These are phyloP conservation scores for Cladobotryum mycophilum DNA, from an alignment of 2,329 filamentous ascomycete genomes.

Conservation along the genomic window DNA sequence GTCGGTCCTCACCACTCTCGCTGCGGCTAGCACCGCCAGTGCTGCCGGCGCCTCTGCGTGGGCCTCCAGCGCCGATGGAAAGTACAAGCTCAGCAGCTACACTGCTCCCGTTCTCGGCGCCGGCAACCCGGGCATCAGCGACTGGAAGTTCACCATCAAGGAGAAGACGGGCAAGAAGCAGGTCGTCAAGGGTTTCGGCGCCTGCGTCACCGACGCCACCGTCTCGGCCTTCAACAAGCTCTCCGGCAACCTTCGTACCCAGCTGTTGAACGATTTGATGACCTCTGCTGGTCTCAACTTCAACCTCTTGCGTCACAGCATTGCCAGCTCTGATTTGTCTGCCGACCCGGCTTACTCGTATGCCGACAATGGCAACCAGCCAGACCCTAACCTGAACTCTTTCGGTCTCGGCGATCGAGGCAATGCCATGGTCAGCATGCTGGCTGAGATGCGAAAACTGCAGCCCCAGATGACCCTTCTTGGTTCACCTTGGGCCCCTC, in stretches of 20 bases:
- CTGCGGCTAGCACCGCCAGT: slow-evolving; percentile 5
- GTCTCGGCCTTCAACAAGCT: slow-evolving; percentile 33
- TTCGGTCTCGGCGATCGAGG: slow-evolving; percentile 35
- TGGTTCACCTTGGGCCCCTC: slow-evolving; percentile 34
- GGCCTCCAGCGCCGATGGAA: slow-evolving; percentile 30
- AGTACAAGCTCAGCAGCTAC: slow-evolving; percentile 28
- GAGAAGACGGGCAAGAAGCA: slow-evolving; percentile 32
- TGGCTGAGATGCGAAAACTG: slow-evolving; percentile 29
- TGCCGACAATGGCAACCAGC: slow-evolving; percentile 21
- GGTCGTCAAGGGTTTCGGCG: slow-evolving; percentile 36
- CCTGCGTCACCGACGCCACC: slow-evolving; percentile 36
- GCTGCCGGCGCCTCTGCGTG: slow-evolving; percentile 12
- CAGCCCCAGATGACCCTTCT: slow-evolving; percentile 31
- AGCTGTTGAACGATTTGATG: slow-evolving; percentile 31
- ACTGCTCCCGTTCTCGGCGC: slow-evolving; percentile 29
- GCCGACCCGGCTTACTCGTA: slow-evolving; percentile 34
- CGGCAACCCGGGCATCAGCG: slow-evolving; percentile 27
- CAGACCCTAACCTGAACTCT: slow-evolving; percentile 11
- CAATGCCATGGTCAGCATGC: slow-evolving; percentile 31
- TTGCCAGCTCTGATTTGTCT: slow-evolving; percentile 35
- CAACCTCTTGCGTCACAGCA: slow-evolving; percentile 34
- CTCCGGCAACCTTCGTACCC: slow-evolving; percentile 20
- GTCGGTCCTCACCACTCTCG: slow-evolving; percentile 8
- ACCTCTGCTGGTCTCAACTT: slow-evolving; percentile 33
- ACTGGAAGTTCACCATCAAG: slow-evolving; percentile 33